Conservation (phyloP, 129 eudicot species). For the Mikania micrantha region DNA sequence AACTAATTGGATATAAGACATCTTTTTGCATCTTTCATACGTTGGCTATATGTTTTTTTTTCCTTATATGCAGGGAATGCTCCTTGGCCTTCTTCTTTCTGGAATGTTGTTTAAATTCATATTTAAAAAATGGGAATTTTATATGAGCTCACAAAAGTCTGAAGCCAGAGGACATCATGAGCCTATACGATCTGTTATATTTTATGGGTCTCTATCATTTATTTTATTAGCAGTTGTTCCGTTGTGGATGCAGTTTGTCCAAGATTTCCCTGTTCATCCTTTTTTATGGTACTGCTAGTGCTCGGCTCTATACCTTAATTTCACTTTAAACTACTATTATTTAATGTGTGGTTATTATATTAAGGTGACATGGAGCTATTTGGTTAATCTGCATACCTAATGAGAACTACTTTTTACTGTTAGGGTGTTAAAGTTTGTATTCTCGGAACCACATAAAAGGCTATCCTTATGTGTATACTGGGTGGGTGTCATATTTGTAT, state of each 20-base stretch:
- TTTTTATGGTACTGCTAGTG: conserved; percentile 63
- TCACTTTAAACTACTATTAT: too few relatives aligned
- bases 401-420: neutral
- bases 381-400: too few relatives aligned
- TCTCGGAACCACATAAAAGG: conserved; percentile 73
- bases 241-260: conserved; percentile 83
- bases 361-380: too few relatives aligned
- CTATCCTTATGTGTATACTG: conserved; percentile 73
- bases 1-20: neutral
- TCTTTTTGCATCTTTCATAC: neutral
- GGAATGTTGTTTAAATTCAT: conserved; percentile 52
- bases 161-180: conserved; percentile 29
- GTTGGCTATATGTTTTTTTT: neutral
- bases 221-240: conserved; percentile 51
- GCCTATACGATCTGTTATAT: conserved; percentile 37
- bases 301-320: neutral
- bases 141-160: conserved; percentile 17
- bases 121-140: conserved; percentile 24
- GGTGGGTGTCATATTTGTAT: conserved; percentile 61
- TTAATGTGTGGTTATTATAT: too few relatives aligned
- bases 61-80: conserved; percentile 59
- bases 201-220: conserved; percentile 48
- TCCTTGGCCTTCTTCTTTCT: conserved; percentile 77
- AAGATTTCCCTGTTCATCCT: conserved; percentile 69
- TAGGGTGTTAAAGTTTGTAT: too few relatives aligned